A percentile compares a stretch with the other conserved stretches of the same genome.
Evolutionary conservation across 495 filamentous ascomycete species (phyloP).

Genomic region (Penicillium pancosmium): DNA sequence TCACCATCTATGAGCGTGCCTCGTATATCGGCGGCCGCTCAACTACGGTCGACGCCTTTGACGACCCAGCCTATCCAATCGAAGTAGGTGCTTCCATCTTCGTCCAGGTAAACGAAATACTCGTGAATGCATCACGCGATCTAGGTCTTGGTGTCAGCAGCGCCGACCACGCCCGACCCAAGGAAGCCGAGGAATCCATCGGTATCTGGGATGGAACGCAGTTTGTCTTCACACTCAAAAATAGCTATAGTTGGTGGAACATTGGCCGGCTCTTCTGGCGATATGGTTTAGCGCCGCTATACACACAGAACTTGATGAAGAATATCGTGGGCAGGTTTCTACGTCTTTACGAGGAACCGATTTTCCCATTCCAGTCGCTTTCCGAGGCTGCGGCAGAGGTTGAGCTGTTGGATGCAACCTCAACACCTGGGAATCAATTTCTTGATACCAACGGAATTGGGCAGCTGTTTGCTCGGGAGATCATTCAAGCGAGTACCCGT

Average conservation of each 20-base stretch:
- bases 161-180: slow-evolving; percentile 35
- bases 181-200: slow-evolving; percentile 51
- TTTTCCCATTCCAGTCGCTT: slow-evolving; percentile 83
- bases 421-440: slow-evolving; percentile 70
- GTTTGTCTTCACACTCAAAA: slow-evolving; percentile 69
- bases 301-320: slow-evolving; percentile 74
- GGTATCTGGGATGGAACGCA: slow-evolving; percentile 82
- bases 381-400: slow-evolving; percentile 65
- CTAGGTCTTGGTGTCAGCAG: slow-evolving; percentile 63
- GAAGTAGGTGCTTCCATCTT: slow-evolving; percentile 95
- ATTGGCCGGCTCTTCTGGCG: slow-evolving; percentile 77
- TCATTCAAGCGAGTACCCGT: slow-evolving; percentile 89
- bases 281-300: slow-evolving; percentile 79
- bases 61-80: slow-evolving; percentile 67
- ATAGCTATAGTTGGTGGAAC: slow-evolving; percentile 74
- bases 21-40: slow-evolving; percentile 83
- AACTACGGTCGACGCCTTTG: slow-evolving; percentile 82
- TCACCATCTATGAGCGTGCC: slow-evolving; percentile 87
- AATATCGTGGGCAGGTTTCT: slow-evolving; percentile 72
- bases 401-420: slow-evolving; percentile 64
- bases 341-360: slow-evolving; percentile 75
- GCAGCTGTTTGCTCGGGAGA: slow-evolving; percentile 70
- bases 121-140: slow-evolving; percentile 71
- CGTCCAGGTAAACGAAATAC: slow-evolving; percentile 80
- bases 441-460: slow-evolving; percentile 69